These are phyloP conservation scores for Termitomyces sp. DNA, from an alignment of 768 basidiomycete genomes.

Conservation along the genomic window DNA sequence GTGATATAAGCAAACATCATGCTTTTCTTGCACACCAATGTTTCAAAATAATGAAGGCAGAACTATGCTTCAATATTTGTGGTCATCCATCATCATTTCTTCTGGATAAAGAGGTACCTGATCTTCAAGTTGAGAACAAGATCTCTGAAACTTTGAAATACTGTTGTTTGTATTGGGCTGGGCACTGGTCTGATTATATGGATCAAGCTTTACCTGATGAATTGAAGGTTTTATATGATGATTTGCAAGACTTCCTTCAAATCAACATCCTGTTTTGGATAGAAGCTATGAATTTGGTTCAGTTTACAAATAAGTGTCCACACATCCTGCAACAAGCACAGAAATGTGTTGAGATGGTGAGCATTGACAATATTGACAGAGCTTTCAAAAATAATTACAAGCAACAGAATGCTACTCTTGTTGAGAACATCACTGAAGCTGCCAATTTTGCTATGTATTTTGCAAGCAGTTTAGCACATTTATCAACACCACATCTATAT, in stretches of 20 bases:
- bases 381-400: neutral
- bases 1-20: neutral
- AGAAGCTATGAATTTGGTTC: neutral
- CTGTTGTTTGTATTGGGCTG: neutral
- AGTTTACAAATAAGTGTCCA: neutral
- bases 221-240: neutral
- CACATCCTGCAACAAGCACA: neutral
- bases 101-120: neutral
- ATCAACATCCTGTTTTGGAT: neutral
- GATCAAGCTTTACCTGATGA: neutral
- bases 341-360: neutral
- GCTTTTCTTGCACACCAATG: neutral
- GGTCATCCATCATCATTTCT: neutral
- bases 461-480: neutral
- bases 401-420: neutral
- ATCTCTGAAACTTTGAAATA: neutral
- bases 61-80: neutral
- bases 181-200: neutral
- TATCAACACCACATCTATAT: neutral
- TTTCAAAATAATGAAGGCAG: neutral
- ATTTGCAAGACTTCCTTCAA: neutral
- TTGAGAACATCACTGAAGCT: neutral
- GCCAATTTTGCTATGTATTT: neutral
- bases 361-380: neutral
- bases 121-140: neutral